Evolutionary conservation across 2,329 filamentous ascomycete species (phyloP).

Genomic region (Acrocalymma vagum): DNA sequence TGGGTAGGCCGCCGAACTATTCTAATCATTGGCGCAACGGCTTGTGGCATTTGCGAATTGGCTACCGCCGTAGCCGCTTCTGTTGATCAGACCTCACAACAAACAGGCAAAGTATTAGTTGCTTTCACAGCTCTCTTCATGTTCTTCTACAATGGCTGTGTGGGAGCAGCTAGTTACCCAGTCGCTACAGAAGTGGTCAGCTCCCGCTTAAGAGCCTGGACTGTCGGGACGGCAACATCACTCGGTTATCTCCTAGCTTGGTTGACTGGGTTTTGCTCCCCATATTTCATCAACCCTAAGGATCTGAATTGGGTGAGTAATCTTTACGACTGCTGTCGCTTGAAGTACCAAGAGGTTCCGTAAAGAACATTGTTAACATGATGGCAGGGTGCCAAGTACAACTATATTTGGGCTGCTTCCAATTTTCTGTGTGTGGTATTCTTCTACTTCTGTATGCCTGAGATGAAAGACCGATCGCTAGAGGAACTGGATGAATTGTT

Average conservation of each 20-base stretch:
- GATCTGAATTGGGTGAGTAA: conserved; percentile 38
- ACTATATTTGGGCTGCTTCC: conserved; percentile 20
- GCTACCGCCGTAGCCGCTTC: conserved; percentile 12
- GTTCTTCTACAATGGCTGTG: conserved; percentile 42
- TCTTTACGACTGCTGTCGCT: too few relatives aligned
- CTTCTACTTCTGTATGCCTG: conserved; percentile 67
- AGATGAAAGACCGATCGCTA: conserved; percentile 32
- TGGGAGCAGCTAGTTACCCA: conserved; percentile 36
- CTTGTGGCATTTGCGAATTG: conserved; percentile 12
- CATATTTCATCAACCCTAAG: conserved; percentile 46
- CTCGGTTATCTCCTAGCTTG: conserved; percentile 28
- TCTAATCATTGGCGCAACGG: conserved; percentile 10
- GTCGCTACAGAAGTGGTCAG: conserved; percentile 30
- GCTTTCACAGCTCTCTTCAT: conserved; percentile 8
- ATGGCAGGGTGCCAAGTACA: conserved; percentile 10
- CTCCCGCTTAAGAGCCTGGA: conserved; percentile 36
- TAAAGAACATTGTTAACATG: neutral
- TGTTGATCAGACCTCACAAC: conserved; percentile 1
- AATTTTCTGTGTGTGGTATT: conserved; percentile 59
- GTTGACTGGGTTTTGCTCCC: conserved; percentile 39
- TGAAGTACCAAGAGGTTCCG: too few relatives aligned
- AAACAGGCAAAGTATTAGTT: conserved; percentile 12
- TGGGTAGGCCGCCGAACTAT: conserved; percentile 12
- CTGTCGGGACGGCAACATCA: conserved; percentile 18
- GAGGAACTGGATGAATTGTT: conserved; percentile 26